phyloP scores from a whole-genome alignment of 2,329 filamentous ascomycete species.

The Xylariaceae sp. region DNA sequence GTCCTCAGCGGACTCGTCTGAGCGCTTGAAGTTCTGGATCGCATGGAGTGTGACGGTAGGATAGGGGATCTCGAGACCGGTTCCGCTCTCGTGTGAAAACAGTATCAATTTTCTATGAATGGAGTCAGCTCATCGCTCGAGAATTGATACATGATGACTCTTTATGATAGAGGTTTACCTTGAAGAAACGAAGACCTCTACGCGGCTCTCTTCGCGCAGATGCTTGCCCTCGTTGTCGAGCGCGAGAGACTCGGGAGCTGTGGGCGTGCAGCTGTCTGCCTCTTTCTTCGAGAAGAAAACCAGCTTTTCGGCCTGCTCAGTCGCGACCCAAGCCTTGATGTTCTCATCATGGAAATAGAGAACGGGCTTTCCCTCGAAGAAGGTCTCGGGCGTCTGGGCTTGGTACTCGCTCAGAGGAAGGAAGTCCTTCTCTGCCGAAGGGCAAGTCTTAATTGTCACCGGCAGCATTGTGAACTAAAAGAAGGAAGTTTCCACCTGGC shows the following conservation, averaged over 20 bases:
- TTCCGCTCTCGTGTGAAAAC: conserved; percentile 53
- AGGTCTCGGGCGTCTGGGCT: conserved; percentile 65
- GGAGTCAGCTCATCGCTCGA: conserved; percentile 7
- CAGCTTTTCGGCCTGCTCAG: conserved; percentile 49
- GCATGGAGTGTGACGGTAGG: conserved; percentile 71
- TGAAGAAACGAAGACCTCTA: conserved; percentile 56
- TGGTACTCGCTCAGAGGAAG: conserved; percentile 63
- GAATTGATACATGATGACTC: conserved; percentile 31
- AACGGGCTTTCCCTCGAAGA: conserved; percentile 65
- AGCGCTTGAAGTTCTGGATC: conserved; percentile 52
- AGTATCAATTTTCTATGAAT: conserved; percentile 51
- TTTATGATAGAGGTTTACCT: conserved; percentile 40
- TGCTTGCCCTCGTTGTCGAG: conserved; percentile 32
- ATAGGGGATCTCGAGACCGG: conserved; percentile 66
- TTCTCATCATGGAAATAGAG: conserved; percentile 58
- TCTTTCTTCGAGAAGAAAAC: conserved; percentile 45
- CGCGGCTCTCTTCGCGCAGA: conserved; percentile 38
- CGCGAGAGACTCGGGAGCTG: conserved; percentile 32
- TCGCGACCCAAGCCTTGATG: conserved; percentile 54
- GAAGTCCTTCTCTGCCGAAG: conserved; percentile 51
- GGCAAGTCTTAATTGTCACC: conserved; percentile 53
- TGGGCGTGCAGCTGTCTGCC: conserved; percentile 31
- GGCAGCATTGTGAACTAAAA: conserved; percentile 36
- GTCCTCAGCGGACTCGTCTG: conserved; percentile 35
- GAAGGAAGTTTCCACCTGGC: background rate